Percentiles rank a stretch among this genome's conserved stretches.
These are phyloP conservation scores for Dendrobium huoshanense DNA, from an alignment of 106 monocot species.

Conservation along the genomic window DNA sequence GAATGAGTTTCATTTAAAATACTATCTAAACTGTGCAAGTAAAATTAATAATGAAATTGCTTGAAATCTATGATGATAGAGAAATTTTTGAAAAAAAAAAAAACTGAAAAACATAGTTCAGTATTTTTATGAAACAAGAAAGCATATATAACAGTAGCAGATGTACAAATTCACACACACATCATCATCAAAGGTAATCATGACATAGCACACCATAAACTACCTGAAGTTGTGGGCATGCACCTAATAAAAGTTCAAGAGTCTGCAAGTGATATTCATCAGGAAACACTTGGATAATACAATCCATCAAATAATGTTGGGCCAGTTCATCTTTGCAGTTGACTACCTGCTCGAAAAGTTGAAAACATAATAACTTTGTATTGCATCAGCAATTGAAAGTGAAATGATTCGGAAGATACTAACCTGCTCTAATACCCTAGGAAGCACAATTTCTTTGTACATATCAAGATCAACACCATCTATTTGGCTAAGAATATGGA, in stretches of 20 bases:
- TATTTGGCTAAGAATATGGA: conserved; percentile 96
- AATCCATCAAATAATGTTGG: conserved; percentile 96
- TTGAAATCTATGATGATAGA: background rate
- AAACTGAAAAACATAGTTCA: background rate
- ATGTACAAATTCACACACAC: background rate
- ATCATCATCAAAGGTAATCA: background rate
- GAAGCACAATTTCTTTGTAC: conserved; percentile 97
- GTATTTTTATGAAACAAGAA: background rate
- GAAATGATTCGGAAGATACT: conserved; percentile 9
- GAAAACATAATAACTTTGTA: background rate
- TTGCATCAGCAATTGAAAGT: background rate
- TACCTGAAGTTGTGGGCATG: conserved; percentile 99
- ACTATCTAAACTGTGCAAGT: background rate
- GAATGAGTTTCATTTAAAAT: background rate
- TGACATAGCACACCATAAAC: background rate
- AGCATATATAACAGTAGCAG: background rate
- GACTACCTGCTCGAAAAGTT: conserved; percentile 59
- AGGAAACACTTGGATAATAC: conserved; percentile 99
- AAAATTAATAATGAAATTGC: background rate
- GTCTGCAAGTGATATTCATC: conserved; percentile 99
- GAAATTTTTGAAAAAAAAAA: background rate
- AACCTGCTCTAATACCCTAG: conserved; percentile 95
- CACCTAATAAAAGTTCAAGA: conserved; percentile 87
- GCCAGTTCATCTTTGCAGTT: conserved; percentile 99
- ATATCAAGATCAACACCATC: conserved; percentile 96